Evolutionary conservation across 257 asterid genomes (phyloP), one percentile per base, ranked within the genome.

Genomic region (Jacaranda copaia): DNA sequence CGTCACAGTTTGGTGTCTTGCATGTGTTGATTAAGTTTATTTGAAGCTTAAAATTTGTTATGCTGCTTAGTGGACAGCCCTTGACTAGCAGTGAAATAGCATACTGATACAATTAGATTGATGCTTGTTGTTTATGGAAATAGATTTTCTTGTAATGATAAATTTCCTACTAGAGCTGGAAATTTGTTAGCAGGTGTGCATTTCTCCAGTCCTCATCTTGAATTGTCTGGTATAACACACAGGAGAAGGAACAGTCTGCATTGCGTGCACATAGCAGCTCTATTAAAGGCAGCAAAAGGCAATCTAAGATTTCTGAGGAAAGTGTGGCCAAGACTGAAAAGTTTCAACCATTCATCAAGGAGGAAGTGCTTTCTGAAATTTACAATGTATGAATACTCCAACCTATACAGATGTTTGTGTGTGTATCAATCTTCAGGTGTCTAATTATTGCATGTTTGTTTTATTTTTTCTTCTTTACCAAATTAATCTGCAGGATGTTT

Each of bases 191-290:
- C 60, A 60, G 16, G n/a, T 64, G 39, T 68, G 55, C 43, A 46
- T 19, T 70, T 53, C 58, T 45, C 65, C 8, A 8, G 38, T 52
- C 52, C 66, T 61, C 19, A 16, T 64, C 57, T 46, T 51, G 46
- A 74, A 68, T 59, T 58, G 66, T 65, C 4, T 32, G 36, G 13
- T 77, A 70, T 68, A 42, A 52, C 35, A 68, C 79, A 70, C 78
- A 94, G 99, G 99, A 91, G 81, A 92, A 84, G 87, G 96, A 92
- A 84, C 95, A 90, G 43, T 95, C 99, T 66, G 97, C 95, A 55
- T 79, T 95, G 88, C 97, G 98, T 70, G 98, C 99, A 43, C 93
- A 86, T 87, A 93, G 98, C 81, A 93, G 97, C 80, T 92, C 96
- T 52, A 35, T 84, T 71, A 84, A 78, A 84, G 86, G 90, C 73